A percentile compares a stretch with the other conserved stretches of the same genome.
phyloP scores from a whole-genome alignment of 78 protist genomes.

The Dictyostelium firmibasis region DNA sequence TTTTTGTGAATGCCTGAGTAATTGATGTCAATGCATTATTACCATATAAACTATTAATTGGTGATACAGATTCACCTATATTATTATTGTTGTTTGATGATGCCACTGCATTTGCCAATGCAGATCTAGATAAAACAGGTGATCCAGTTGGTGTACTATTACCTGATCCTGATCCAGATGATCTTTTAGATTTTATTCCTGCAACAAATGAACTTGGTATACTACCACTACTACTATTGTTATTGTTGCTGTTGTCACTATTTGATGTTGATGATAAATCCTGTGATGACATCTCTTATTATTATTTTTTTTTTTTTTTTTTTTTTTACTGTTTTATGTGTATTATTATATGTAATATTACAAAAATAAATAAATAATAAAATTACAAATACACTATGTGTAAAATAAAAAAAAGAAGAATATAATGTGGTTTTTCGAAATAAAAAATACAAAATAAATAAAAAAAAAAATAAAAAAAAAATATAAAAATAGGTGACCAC shows the following conservation, averaged over 20 bases:
- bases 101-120: neutral
- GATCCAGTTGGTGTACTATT: neutral
- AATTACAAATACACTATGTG: neutral
- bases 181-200: neutral
- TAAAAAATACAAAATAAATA: neutral
- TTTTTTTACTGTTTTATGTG: neutral
- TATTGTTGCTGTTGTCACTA: neutral
- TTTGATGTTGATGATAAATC: neutral
- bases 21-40: slow-evolving; percentile 6
- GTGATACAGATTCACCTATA: neutral
- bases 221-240: neutral
- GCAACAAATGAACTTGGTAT: neutral
- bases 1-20: neutral
- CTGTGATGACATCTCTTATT: neutral
- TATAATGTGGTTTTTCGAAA: neutral
- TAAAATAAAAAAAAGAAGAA: neutral
- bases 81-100: neutral
- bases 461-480: neutral
- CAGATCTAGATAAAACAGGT: neutral
- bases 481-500: neutral
- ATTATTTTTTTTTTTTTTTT: neutral
- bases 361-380: neutral
- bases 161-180: slow-evolving; percentile 3
- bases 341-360: neutral
- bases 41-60: neutral